These are phyloP conservation scores for Phytophthora hybrid DNA, from an alignment of 352 stramenopile species.

Conservation along the genomic window DNA sequence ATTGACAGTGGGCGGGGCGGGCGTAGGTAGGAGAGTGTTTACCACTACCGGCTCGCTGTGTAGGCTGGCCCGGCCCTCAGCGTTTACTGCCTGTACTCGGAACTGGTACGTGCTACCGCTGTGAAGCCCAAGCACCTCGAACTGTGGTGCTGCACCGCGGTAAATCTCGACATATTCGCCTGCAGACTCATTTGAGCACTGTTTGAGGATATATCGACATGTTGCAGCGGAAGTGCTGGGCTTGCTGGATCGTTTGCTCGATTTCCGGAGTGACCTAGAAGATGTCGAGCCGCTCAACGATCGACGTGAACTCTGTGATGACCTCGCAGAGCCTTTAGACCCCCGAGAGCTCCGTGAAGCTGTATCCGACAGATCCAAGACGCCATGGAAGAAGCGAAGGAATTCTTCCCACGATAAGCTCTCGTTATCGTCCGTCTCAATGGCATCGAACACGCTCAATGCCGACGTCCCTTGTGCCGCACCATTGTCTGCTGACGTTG, in stretches of 20 bases:
- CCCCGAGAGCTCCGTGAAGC: slow-evolving; percentile 25
- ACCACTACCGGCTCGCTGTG: slow-evolving; percentile 81
- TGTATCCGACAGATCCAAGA: slow-evolving; percentile 51
- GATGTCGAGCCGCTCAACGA: slow-evolving; percentile 30
- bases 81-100: slow-evolving; percentile 86
- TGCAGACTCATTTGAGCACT: slow-evolving; percentile 80
- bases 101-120: slow-evolving; percentile 91
- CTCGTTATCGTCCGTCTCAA: slow-evolving; percentile 92
- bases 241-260: slow-evolving; percentile 25
- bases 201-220: slow-evolving; percentile 88
- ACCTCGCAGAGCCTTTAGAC: slow-evolving; percentile 23
- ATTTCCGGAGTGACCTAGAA: slow-evolving; percentile 26
- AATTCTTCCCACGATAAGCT: slow-evolving; percentile 91
- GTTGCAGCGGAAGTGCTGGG: slow-evolving; percentile 20
- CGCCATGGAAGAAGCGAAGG: slow-evolving; percentile 74
- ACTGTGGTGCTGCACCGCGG: slow-evolving; percentile 65
- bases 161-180: slow-evolving; percentile 91
- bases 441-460: slow-evolving; percentile 89
- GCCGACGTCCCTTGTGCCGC: slow-evolving; percentile 4
- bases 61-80: slow-evolving; percentile 71
- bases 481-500: not conserved
- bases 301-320: slow-evolving; percentile 22
- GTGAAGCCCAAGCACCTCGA: slow-evolving; percentile 82
- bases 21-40: slow-evolving; percentile 87
- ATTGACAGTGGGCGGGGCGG: slow-evolving; percentile 46